phyloP scores from a whole-genome alignment of 192 early-diverging fungal genomes.

The Phlyctochytrium arcticum region DNA sequence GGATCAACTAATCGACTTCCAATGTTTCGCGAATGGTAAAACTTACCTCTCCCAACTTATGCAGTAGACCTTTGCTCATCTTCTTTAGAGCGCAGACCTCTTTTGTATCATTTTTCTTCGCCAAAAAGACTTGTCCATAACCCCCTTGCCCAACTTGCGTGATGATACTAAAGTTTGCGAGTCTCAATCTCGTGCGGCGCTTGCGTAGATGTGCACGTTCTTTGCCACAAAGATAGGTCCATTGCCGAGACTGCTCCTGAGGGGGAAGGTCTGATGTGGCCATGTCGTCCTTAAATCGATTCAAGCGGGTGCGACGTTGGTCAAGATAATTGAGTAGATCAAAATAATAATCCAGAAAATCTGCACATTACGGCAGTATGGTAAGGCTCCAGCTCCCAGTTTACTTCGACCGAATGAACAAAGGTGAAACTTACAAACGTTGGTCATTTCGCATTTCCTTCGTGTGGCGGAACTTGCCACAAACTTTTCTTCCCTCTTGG shows the following conservation, averaged over 20 bases:
- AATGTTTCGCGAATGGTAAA: not conserved
- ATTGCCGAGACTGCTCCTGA: slow-evolving; percentile 49
- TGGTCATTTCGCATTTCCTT: slow-evolving; percentile 44
- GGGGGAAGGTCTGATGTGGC: slow-evolving; percentile 10
- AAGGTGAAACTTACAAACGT: slow-evolving; percentile 38
- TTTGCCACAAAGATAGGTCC: slow-evolving; percentile 50
- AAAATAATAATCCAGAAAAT: slow-evolving; percentile 81
- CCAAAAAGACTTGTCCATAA: slow-evolving; percentile 75
- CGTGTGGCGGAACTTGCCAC: slow-evolving; percentile 28
- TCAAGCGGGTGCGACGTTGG: slow-evolving; percentile 54
- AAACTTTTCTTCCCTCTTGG: not conserved
- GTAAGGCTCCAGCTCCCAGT: not conserved
- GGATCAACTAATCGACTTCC: not conserved
- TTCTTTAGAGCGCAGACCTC: slow-evolving; percentile 74
- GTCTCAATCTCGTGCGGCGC: slow-evolving; percentile 62
- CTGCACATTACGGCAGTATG: slow-evolving; percentile 11
- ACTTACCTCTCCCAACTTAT: slow-evolving; percentile 58
- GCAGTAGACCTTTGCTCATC: slow-evolving; percentile 67
- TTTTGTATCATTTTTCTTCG: slow-evolving; percentile 62
- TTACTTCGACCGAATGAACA: not conserved
- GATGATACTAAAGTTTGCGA: slow-evolving; percentile 65
- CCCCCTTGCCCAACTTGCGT: slow-evolving; percentile 77
- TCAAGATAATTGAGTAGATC: slow-evolving; percentile 77
- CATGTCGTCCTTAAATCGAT: slow-evolving; percentile 50
- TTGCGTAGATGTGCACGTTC: slow-evolving; percentile 62